Percentiles rank a stretch among this genome's conserved stretches.
These are phyloP conservation scores for Paramecium pentaurelia DNA, from an alignment of 73 alveolate genomes.

Conservation along the genomic window DNA sequence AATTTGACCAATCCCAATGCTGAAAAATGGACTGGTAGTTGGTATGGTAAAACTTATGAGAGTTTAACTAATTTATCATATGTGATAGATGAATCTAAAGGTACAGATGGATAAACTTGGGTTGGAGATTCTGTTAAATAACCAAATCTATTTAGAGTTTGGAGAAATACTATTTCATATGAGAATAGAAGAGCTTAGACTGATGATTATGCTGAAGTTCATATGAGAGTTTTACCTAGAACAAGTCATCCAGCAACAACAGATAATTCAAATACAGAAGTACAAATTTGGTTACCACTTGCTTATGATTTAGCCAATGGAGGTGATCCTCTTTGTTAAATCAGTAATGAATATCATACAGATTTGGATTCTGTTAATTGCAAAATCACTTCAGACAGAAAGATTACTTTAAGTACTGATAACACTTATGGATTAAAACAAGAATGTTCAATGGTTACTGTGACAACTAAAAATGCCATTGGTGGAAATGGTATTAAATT, in stretches of 20 bases:
- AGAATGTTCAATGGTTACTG: conserved; percentile 39
- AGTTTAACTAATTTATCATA: background rate
- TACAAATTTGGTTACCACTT: conserved; percentile 48
- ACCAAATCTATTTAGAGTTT: conserved; percentile 59
- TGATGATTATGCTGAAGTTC: conserved; percentile 54
- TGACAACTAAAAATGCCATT: conserved; percentile 24
- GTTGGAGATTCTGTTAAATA: conserved; percentile 34
- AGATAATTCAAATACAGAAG: conserved; percentile 19
- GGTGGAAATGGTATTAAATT: conserved; percentile 51
- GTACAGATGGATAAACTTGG: conserved; percentile 52
- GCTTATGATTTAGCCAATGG: conserved; percentile 61
- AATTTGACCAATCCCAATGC: background rate
- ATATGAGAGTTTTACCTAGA: conserved; percentile 58
- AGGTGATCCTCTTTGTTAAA: conserved; percentile 31
- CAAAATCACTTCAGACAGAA: conserved; percentile 45
- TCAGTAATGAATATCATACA: conserved; percentile 30
- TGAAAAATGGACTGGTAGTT: conserved; percentile 46
- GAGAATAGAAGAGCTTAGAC: conserved; percentile 57
- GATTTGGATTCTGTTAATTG: conserved; percentile 50
- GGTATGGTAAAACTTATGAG: conserved; percentile 46
- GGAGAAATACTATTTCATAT: conserved; percentile 37
- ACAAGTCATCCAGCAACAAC: conserved; percentile 43
- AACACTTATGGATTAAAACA: conserved; percentile 17
- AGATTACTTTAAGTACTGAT: conserved; percentile 35
- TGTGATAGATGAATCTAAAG: background rate